phyloP scores from a whole-genome alignment of 2,329 filamentous ascomycete genomes.

The Talaromyces sp. region DNA sequence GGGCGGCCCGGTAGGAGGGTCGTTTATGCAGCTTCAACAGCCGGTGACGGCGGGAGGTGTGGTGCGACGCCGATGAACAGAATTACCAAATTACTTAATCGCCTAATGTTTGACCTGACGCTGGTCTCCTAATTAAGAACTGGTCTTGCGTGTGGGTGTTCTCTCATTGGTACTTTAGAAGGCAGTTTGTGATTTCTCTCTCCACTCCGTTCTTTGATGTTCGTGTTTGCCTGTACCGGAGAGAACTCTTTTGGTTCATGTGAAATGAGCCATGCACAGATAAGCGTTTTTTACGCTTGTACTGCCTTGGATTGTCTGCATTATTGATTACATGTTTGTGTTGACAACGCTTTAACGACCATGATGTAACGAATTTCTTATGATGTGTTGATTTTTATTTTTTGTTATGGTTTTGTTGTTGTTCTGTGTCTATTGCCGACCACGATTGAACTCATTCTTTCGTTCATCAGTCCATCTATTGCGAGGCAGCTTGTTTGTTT shows the following conservation, averaged over 20 bases:
- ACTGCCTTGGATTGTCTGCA: slow-evolving; percentile 2
- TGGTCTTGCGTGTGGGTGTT: slow-evolving; percentile 7
- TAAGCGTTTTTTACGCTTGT: not conserved
- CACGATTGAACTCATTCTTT: not conserved
- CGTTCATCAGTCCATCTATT: slow-evolving; percentile 5
- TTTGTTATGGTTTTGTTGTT: not conserved
- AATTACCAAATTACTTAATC: slow-evolving; percentile 7
- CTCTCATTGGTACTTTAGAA: slow-evolving; percentile 10
- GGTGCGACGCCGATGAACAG: slow-evolving; percentile 30
- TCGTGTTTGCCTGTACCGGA: not conserved
- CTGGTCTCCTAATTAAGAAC: slow-evolving; percentile 9
- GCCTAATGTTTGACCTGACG: slow-evolving; percentile 9
- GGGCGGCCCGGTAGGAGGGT: slow-evolving; percentile 38
- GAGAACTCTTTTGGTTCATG: not conserved
- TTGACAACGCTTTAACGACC: slow-evolving; percentile 14
- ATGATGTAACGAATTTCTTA: slow-evolving; percentile 19
- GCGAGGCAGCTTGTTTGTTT: slow-evolving; percentile 3
- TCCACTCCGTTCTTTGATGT: not conserved
- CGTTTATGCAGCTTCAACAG: slow-evolving; percentile 31
- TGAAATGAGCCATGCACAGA: not conserved
- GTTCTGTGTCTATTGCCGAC: not conserved
- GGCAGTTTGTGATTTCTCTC: slow-evolving; percentile 5
- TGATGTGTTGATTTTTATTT: not conserved
- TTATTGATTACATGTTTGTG: not conserved
- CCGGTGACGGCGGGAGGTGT: slow-evolving; percentile 40